A percentile compares a stretch with the other conserved stretches of the same genome.
These are phyloP conservation scores for Didymella pinodella DNA, from an alignment of 2,329 filamentous ascomycete genomes.

Conservation along the genomic window DNA sequence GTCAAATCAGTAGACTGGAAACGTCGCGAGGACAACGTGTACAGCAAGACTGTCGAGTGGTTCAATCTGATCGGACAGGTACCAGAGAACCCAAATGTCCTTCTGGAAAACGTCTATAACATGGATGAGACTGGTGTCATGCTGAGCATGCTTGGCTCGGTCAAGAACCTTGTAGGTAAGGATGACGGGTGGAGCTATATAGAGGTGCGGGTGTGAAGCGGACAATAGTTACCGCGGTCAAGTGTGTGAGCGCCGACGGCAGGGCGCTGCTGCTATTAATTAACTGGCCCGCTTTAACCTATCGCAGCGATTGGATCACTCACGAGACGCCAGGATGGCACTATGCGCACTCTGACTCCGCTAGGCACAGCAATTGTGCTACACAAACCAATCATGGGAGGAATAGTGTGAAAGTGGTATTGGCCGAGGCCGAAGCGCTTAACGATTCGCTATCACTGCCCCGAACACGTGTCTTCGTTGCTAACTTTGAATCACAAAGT, in stretches of 20 bases:
- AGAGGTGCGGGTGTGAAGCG: constrained; percentile 24
- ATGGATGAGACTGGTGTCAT: constrained; percentile 24
- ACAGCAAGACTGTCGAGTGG: not conserved
- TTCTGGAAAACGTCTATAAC: not conserved
- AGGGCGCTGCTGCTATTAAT: not conserved
- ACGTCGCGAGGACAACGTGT: not conserved
- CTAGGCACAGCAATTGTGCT: no score
- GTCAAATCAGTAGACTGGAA: no score
- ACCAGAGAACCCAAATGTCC: not conserved
- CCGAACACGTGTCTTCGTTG: no score
- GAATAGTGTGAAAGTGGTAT: no score
- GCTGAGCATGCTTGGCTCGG: constrained; percentile 24
- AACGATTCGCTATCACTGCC: no score
- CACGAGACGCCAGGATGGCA: constrained; percentile 18
- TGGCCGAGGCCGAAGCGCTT: no score
- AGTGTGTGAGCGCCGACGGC: not conserved
- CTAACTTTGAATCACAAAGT: no score
- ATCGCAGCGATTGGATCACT: constrained; percentile 13
- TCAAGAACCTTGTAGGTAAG: constrained; percentile 32
- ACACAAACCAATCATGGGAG: no score
- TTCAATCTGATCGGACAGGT: not conserved
- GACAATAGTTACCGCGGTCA: not conserved
- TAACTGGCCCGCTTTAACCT: not conserved
- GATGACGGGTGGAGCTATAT: constrained; percentile 23
- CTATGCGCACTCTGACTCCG: not conserved